Evolutionary conservation across 1,284 basidiomycete species (phyloP).

Genomic region (Pisolithus thermaeus): DNA sequence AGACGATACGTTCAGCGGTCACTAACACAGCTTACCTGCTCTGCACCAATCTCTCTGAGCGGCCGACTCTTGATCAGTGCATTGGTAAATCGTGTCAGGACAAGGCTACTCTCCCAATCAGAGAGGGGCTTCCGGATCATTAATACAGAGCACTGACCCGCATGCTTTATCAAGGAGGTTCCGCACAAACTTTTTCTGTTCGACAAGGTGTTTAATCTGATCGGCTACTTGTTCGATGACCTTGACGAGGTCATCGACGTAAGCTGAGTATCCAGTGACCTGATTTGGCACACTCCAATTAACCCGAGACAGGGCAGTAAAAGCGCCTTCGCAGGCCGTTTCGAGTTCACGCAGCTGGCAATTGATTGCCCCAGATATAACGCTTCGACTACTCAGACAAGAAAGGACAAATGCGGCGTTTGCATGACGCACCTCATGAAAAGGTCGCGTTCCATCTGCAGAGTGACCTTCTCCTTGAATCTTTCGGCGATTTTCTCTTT

Average conservation of each 20-base stretch:
- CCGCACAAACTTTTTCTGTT: slow-evolving; percentile 89
- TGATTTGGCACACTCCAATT: slow-evolving; percentile 74
- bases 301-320: slow-evolving; percentile 68
- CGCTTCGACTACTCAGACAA: slow-evolving; percentile 38
- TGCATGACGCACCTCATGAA: slow-evolving; percentile 67
- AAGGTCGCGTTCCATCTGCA: slow-evolving; percentile 82
- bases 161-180: slow-evolving; percentile 91
- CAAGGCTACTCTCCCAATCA: slow-evolving; percentile 44
- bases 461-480: slow-evolving; percentile 72
- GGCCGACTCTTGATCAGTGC: slow-evolving; percentile 84
- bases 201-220: slow-evolving; percentile 65
- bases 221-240: slow-evolving; percentile 62
- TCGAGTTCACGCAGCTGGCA: slow-evolving; percentile 82
- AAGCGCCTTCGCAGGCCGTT: slow-evolving; percentile 67
- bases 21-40: slow-evolving; percentile 58
- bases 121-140: not conserved
- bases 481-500: slow-evolving; percentile 75
- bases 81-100: slow-evolving; percentile 82
- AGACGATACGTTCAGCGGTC: slow-evolving; percentile 5
- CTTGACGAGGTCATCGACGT: slow-evolving; percentile 70
- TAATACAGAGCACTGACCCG: slow-evolving; percentile 44
- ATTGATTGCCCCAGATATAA: slow-evolving; percentile 77
- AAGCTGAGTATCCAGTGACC: slow-evolving; percentile 81
- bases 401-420: not conserved
- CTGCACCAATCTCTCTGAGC: slow-evolving; percentile 84